Percentiles rank a stretch among this genome's conserved stretches.
Evolutionary conservation across 129 eudicot species (phyloP).

Genomic region (Tagetes patula): DNA sequence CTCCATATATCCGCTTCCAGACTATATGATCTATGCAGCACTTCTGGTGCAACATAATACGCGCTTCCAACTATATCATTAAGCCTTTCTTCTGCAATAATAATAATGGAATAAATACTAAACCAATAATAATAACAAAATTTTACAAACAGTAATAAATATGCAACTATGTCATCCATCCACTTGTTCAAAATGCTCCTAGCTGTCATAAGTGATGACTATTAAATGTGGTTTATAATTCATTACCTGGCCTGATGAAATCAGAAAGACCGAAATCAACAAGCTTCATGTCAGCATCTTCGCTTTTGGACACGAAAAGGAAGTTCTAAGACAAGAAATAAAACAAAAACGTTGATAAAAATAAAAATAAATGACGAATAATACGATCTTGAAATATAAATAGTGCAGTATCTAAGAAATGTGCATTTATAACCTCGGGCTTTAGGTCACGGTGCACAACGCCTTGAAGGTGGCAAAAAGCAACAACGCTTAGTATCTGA

Average conservation of each 20-base stretch:
- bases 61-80: constrained; percentile 66
- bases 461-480: constrained; percentile 94
- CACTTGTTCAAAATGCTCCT: not conserved
- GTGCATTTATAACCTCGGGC: constrained; percentile 60
- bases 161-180: not conserved
- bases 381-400: constrained; percentile 9
- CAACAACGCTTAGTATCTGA: constrained; percentile 79
- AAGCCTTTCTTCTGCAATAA: constrained; percentile 78
- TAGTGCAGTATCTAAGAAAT: not conserved
- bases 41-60: constrained; percentile 95
- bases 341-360: not conserved
- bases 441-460: constrained; percentile 94
- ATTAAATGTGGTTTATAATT: not conserved
- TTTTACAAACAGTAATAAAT: not conserved
- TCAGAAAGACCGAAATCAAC: constrained; percentile 96
- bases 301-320: constrained; percentile 73
- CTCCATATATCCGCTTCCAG: constrained; percentile 89
- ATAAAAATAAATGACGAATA: not conserved
- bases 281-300: constrained; percentile 87
- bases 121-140: not conserved
- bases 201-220: too few species aligned
- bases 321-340: constrained; percentile 58
- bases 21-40: constrained; percentile 69
- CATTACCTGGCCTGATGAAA: constrained; percentile 82
- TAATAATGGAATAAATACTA: too few species aligned